Conservation (phyloP, 2,329 filamentous ascomycete species). For the Colletotrichum musae region DNA sequence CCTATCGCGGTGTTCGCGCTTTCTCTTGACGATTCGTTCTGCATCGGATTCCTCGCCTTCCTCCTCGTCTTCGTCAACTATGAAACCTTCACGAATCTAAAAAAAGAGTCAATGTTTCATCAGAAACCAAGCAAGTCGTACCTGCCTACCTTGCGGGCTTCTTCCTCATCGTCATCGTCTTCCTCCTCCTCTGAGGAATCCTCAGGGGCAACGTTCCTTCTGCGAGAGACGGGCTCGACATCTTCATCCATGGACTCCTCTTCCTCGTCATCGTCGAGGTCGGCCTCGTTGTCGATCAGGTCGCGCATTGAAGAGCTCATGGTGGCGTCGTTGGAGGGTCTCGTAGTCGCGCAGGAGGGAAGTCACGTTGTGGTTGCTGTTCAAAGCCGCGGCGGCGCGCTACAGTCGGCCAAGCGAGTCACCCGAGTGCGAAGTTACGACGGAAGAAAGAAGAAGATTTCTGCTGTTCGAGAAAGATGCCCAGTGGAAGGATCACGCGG, state of each 20-base stretch:
- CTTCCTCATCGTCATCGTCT: constrained; percentile 92
- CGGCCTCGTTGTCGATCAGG: constrained; percentile 87
- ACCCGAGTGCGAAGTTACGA: no score
- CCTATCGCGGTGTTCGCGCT: constrained; percentile 82
- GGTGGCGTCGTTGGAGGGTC: constrained; percentile 8
- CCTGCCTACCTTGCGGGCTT: constrained; percentile 77
- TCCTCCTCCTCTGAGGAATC: constrained; percentile 95
- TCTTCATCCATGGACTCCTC: constrained; percentile 88
- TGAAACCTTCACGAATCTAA: constrained; percentile 93
- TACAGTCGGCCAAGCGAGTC: background rate
- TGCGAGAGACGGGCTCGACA: constrained; percentile 65
- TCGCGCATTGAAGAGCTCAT: constrained; percentile 79
- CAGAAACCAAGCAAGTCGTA: no score
- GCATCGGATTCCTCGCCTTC: constrained; percentile 72
- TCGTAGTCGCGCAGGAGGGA: constrained; percentile 16
- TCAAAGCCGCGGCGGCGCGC: background rate
- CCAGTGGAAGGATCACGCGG: constrained; percentile 6
- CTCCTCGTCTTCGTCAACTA: constrained; percentile 91
- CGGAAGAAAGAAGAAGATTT: background rate
- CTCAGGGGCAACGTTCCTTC: constrained; percentile 68
- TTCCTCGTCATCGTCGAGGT: constrained; percentile 88
- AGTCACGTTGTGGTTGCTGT: constrained; percentile 14
- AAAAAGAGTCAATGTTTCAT: background rate
- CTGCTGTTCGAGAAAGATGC: background rate
- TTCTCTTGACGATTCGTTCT: constrained; percentile 76